Base-by-base conservation (phyloP, 2,329 filamentous ascomycete species). In the Boeremia exigua region DNA sequence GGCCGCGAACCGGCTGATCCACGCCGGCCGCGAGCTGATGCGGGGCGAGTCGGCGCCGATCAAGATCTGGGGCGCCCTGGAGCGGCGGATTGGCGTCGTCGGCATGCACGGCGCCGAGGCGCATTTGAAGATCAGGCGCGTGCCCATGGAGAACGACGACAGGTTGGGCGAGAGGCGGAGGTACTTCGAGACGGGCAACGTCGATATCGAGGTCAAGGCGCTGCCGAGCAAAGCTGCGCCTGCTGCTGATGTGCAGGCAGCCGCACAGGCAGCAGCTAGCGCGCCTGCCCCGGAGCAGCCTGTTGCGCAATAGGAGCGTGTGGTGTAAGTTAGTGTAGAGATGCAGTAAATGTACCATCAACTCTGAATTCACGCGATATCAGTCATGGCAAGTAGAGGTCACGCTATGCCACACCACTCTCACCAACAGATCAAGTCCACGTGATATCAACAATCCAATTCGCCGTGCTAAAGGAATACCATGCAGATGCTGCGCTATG, bases 71-170 rank as follows among this genome's bases (percentile, higher is more conserved):
- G 66, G 67, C 1, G 49, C 46, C 32, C 53, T 74, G 47, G 72
- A 75, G 58, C 66, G 61, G 61, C 61, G 34, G 17, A 65, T 75
- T 30, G 67, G 67, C 8, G 64, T 75, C 17, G 69, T 71, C 23
- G 69, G 70, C 34, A 74, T 74, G 71, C 70, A 71, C 57, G 69
- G 69, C 12, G 69, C 68, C 0, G 70, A 66, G 52, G 65, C 63
- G 17, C 50, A 62, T 19, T 48, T 69, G 49, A 64, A 70, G 56
- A 51, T 71, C 25, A 50, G 63, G 25, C 61, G 68, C 28, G 68
- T 70, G 12, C 19, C 19, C 19, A 42, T 33, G 19, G 66, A 69
- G 40, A 64, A 69, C 48, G 58, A 48, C 3, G 59, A 57, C 38
- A 53, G 62, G 1, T 63, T 68, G 54, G 68, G 65, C 9, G 43